These are phyloP conservation scores for Epichloe gansuensis DNA, from an alignment of 2,329 filamentous ascomycete genomes.

Conservation along the genomic window DNA sequence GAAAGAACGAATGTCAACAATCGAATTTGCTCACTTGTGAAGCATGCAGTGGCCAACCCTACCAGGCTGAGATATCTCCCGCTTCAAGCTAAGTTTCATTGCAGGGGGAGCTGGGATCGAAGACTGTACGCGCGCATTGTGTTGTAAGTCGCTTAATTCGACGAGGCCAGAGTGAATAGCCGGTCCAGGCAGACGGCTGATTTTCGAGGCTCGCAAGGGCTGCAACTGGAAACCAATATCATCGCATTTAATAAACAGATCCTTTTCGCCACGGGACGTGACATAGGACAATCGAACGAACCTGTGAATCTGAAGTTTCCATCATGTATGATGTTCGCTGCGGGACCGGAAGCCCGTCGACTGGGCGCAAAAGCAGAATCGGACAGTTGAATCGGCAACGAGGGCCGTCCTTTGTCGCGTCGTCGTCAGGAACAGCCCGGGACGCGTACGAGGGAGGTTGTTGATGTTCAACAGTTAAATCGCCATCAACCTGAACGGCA, in stretches of 20 bases:
- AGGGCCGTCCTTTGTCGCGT: constrained; percentile 22
- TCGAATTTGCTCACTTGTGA: background rate
- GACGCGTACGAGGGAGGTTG: constrained; percentile 8
- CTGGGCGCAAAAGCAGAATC: background rate
- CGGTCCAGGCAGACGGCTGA: constrained; percentile 21
- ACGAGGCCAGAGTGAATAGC: constrained; percentile 23
- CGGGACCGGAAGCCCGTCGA: constrained; percentile 7
- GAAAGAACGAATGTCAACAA: constrained; percentile 9
- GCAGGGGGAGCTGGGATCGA: constrained; percentile 27
- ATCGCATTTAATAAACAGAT: background rate
- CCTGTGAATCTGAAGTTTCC: constrained; percentile 20
- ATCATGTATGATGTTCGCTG: constrained; percentile 16
- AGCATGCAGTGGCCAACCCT: background rate
- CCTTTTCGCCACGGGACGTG: background rate
- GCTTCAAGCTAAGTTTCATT: constrained; percentile 33
- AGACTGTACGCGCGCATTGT: constrained; percentile 38
- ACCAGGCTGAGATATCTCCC: constrained; percentile 35
- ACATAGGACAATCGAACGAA: constrained; percentile 8
- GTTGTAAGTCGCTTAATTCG: constrained; percentile 48
- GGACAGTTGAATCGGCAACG: constrained; percentile 8
- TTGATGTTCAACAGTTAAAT: background rate
- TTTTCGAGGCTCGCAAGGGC: constrained; percentile 18
- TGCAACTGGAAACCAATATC: constrained; percentile 5
- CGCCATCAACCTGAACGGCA: background rate
- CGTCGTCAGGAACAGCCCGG: constrained; percentile 13